Conservation (phyloP, 208 protist species). For the Strigomonas oncopelti region DNA sequence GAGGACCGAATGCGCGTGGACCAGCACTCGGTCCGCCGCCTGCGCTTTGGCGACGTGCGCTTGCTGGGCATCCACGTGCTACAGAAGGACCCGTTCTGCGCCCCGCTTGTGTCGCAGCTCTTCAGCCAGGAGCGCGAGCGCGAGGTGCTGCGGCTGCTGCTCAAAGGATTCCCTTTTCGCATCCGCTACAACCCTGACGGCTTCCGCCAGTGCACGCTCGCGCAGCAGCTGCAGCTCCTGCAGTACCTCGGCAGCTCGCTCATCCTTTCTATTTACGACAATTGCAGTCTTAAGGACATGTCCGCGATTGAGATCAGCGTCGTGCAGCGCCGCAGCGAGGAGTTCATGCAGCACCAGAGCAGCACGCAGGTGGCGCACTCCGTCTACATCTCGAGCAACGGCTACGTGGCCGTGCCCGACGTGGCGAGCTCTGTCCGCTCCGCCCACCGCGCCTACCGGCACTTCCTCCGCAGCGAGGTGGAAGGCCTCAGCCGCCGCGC, state of each 20-base stretch:
- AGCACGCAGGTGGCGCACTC: constrained; percentile 42
- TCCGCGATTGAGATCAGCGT: constrained; percentile 57
- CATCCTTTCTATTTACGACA: constrained; percentile 55
- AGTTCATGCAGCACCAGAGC: constrained; percentile 30
- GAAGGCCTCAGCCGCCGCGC: constrained; percentile 22
- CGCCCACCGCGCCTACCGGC: constrained; percentile 17
- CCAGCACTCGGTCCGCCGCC: constrained; percentile 20
- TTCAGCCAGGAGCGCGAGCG: constrained; percentile 73
- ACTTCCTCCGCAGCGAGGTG: constrained; percentile 24
- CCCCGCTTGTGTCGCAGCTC: constrained; percentile 21
- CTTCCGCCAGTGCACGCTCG: constrained; percentile 34
- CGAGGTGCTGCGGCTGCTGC: constrained; percentile 39
- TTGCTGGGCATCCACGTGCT: constrained; percentile 61
- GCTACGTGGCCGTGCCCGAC: constrained; percentile 42
- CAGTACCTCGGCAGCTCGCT: constrained; percentile 76
- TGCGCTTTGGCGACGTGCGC: constrained; percentile 71
- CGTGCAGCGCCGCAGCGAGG: constrained; percentile 48
- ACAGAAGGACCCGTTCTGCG: constrained; percentile 38
- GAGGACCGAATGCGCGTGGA: background rate
- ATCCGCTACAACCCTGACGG: constrained; percentile 55
- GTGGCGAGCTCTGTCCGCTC: constrained; percentile 26
- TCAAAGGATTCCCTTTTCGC: constrained; percentile 48
- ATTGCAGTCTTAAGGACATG: constrained; percentile 16
- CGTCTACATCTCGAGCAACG: constrained; percentile 46
- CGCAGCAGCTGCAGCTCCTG: constrained; percentile 51